A percentile compares a stretch with the other conserved stretches of the same genome.
Evolutionary conservation across 2,329 filamentous ascomycete species (phyloP).

Genomic region (Colletotrichum incanum): DNA sequence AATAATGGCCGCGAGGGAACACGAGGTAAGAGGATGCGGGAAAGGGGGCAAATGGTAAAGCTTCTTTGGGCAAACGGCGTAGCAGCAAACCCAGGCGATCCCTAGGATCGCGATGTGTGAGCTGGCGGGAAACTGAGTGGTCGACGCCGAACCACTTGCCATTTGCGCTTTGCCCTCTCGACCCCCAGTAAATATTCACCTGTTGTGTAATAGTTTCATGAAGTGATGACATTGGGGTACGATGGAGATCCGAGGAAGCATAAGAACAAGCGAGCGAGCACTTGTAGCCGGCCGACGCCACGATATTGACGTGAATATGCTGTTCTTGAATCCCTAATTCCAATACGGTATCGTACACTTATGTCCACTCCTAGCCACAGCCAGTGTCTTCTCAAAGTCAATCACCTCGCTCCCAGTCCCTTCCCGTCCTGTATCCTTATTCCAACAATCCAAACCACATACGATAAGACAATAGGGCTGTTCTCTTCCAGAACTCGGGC

Average conservation of each 20-base stretch:
- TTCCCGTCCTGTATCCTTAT: neutral
- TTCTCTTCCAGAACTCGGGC: neutral
- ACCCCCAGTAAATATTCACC: neutral
- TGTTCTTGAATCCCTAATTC: neutral
- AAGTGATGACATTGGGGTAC: neutral
- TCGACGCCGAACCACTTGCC: too few species aligned
- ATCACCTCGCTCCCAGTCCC: neutral
- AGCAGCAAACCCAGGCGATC: neutral
- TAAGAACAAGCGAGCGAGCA: neutral
- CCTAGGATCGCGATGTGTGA: neutral
- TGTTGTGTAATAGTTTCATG: neutral
- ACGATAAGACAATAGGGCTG: neutral
- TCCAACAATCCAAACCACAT: neutral
- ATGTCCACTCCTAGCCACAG: neutral
- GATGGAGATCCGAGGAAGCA: neutral
- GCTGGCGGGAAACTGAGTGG: neutral
- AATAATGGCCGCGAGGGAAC: too few species aligned
- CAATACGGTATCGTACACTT: neutral
- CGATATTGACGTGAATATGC: neutral
- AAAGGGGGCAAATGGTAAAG: too few species aligned
- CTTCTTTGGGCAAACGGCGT: neutral
- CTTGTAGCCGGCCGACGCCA: neutral
- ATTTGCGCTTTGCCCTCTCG: neutral
- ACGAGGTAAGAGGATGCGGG: too few species aligned
- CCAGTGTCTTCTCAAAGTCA: neutral